Conservation (phyloP, 257 asterid species). For the Penstemon newberryi region DNA sequence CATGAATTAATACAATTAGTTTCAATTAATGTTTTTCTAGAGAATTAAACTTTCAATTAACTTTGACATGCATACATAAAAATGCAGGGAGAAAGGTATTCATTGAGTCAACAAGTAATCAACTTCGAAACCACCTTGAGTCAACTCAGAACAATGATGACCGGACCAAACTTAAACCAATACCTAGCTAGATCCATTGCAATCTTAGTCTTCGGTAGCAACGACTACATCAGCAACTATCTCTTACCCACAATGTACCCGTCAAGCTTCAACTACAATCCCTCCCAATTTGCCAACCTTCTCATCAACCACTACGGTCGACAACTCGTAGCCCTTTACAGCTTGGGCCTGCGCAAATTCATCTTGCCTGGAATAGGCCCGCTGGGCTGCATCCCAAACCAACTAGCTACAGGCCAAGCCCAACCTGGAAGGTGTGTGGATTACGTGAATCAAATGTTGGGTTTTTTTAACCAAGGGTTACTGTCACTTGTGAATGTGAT, state of each 20-base stretch:
- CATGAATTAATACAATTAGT: too few species aligned
- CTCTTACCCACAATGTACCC: slow-evolving; percentile 65
- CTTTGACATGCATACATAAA: too few species aligned
- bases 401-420: slow-evolving; percentile 66
- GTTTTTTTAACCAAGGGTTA: slow-evolving; percentile 67
- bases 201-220: slow-evolving; percentile 74
- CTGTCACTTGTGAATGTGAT: slow-evolving; percentile 46
- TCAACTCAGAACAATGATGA: slow-evolving; percentile 57
- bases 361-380: slow-evolving; percentile 76
- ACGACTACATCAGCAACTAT: slow-evolving; percentile 95
- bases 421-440: slow-evolving; percentile 78
- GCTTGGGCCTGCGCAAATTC: slow-evolving; percentile 74
- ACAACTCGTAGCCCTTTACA: slow-evolving; percentile 71
- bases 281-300: slow-evolving; percentile 68
- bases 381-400: slow-evolving; percentile 85
- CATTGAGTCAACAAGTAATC: slow-evolving; percentile 74
- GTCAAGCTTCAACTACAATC: slow-evolving; percentile 64
- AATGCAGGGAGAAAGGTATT: slow-evolving; percentile 66
- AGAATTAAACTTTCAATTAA: too few species aligned
- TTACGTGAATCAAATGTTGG: slow-evolving; percentile 72
- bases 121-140: slow-evolving; percentile 74
- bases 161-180: slow-evolving; percentile 30
- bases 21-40: too few species aligned
- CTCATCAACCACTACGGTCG: slow-evolving; percentile 72
- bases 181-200: slow-evolving; percentile 61